Base-by-base conservation (phyloP, 2,329 filamentous ascomycete species). In the Apiospora aurea region DNA sequence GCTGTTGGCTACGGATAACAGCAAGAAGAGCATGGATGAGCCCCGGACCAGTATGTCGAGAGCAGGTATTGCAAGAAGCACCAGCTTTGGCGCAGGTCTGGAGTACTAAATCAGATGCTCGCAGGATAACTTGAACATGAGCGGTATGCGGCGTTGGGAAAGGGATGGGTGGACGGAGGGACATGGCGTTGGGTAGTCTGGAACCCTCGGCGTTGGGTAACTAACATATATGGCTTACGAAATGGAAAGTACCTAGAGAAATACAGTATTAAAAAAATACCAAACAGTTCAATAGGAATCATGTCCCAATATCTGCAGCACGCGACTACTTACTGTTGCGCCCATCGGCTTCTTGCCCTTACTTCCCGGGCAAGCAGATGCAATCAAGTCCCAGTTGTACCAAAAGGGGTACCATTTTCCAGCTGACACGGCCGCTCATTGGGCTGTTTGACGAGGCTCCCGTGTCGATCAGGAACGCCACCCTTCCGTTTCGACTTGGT, bases 61-160 rank as follows among this genome's bases (percentile, higher is more conserved):
- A 70, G 87, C 87, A 14, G 82, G 82, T 7, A 74, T 86, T 71
- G 86, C 85, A 38, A 83, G 87, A 76, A 86, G 83, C 75, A 83
- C 83, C 78, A 88, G 86, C 74, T 87, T 86, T 71, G 77, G 77
- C 38, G 83, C 85, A 18, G 85, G 86, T 1, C 79, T 83, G 29
- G 86, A 88, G 78, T 86, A 87, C 73, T 85, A 77, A 77, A 66
- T 24, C 13, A 18, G n/a, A 10, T 29, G 38, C 66, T 38, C 66
- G 24, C 24, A 47, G 41, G 43, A 29, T 21, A 41, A 46, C 16
- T 21, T 24, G 38, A 18, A 61, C 29, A 4, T 61, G 10, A 21
- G 26, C 29, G 29, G n/a, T 24, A 6, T 11, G 21, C 34, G 57
- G 29, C 3, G 34, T 64, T 41, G 8, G 57, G 21, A 41, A 34